phyloP scores from a whole-genome alignment of 306 rosid species.

The Crotalaria pallida region DNA sequence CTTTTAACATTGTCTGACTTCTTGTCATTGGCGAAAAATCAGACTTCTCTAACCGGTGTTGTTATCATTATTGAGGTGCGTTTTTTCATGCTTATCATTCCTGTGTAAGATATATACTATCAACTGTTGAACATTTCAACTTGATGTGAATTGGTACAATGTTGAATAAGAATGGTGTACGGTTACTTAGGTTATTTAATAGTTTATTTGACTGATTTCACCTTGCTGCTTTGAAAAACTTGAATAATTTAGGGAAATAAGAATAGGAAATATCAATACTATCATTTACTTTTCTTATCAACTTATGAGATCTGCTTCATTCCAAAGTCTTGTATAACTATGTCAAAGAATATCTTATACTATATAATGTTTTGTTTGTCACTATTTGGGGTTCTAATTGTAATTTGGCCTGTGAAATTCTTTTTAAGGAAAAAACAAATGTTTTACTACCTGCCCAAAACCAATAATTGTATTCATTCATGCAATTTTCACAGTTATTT shows the following conservation, averaged over 20 bases:
- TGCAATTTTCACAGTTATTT: background rate
- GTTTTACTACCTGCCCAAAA: background rate
- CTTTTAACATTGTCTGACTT: constrained; percentile 59
- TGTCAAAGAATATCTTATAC: background rate
- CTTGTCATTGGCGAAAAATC: constrained; percentile 63
- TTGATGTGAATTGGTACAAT: background rate
- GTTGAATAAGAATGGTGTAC: constrained; percentile 11
- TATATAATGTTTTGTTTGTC: background rate
- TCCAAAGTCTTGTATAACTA: background rate
- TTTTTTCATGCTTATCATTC: background rate
- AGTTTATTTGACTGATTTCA: background rate
- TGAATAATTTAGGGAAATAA: background rate
- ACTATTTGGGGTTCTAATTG: background rate
- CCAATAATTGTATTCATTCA: background rate
- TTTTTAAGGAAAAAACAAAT: background rate
- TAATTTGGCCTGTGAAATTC: background rate
- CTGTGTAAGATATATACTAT: background rate
- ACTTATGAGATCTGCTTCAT: background rate
- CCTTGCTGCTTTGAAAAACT: background rate
- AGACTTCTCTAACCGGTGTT: constrained; percentile 63
- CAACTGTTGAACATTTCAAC: background rate
- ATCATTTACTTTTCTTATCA: background rate
- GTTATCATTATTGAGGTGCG: constrained; percentile 72
- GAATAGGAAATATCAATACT: background rate
- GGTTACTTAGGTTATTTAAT: background rate